Conservation (phyloP, 2,329 filamentous ascomycete genomes). For the Sordariomycetes sp. region DNA sequence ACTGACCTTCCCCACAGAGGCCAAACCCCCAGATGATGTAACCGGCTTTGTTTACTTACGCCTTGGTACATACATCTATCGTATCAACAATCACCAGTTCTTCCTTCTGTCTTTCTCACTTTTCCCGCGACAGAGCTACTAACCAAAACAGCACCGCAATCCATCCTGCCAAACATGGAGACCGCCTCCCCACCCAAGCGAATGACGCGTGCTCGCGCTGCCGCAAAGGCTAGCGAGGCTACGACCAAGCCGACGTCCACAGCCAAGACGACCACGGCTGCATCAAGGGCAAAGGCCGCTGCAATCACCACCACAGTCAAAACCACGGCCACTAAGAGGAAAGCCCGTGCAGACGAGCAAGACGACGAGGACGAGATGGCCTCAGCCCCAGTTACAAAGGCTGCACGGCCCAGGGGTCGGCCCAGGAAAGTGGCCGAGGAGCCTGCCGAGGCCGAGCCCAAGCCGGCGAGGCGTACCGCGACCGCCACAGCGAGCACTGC, state of each 20-base stretch:
- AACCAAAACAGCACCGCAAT: constrained; percentile 1
- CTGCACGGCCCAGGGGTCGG: constrained; percentile 27
- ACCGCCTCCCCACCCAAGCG: constrained; percentile 46
- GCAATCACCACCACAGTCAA: constrained; percentile 47
- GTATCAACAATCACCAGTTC: neutral
- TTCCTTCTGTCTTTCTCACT: neutral
- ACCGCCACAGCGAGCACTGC: neutral
- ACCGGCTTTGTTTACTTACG: neutral
- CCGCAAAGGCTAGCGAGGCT: constrained; percentile 26
- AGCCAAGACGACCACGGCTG: constrained; percentile 32
- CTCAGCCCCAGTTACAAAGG: constrained; percentile 16
- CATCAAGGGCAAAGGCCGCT: constrained; percentile 33
- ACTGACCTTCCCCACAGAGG: neutral
- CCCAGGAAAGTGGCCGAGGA: constrained; percentile 25
- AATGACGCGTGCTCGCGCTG: constrained; percentile 40
- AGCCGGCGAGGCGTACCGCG: constrained; percentile 3
- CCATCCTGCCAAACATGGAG: constrained; percentile 30
- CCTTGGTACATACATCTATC: neutral
- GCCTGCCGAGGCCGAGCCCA: constrained; percentile 10
- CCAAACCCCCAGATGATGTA: neutral
- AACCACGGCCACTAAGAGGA: constrained; percentile 44
- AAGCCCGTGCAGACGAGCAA: constrained; percentile 43
- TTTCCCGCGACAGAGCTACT: neutral
- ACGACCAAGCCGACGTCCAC: constrained; percentile 12
- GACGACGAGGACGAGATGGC: constrained; percentile 28